phyloP scores from a whole-genome alignment of 148 eudicot genomes.

The Amaranthus cruentus region DNA sequence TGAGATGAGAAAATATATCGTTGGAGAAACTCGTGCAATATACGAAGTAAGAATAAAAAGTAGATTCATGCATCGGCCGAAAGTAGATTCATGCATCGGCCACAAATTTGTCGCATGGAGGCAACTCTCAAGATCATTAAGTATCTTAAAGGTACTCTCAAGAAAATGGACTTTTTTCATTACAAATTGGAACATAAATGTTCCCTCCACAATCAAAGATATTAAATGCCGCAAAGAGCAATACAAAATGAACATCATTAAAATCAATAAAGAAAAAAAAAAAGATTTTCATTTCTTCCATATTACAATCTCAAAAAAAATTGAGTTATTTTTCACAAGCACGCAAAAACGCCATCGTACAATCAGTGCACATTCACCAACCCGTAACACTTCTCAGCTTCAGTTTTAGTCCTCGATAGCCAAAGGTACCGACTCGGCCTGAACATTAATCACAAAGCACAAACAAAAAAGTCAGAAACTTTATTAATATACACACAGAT shows the following conservation, averaged over 20 bases:
- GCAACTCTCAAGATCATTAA: no score
- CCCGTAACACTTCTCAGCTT: background rate
- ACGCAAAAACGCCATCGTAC: slow-evolving; percentile 2
- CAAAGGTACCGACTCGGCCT: slow-evolving; percentile 91
- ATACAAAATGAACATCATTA: background rate
- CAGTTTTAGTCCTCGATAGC: slow-evolving; percentile 45
- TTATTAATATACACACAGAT: background rate
- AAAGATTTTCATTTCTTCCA: slow-evolving; percentile 12
- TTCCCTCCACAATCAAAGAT: slow-evolving; percentile 33
- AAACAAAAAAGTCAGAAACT: background rate
- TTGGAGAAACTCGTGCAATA: no score
- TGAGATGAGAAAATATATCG: no score
- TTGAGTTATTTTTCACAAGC: slow-evolving; percentile 27
- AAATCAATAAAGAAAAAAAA: background rate
- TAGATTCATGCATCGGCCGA: no score
- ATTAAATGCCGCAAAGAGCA: slow-evolving; percentile 21
- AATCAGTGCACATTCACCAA: slow-evolving; percentile 19
- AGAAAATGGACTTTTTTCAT: background rate
- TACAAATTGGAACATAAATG: slow-evolving; percentile 26
- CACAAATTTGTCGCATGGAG: no score
- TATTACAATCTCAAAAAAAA: slow-evolving; percentile 35
- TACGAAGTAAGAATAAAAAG: no score
- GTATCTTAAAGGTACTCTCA: no score
- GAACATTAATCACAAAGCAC: slow-evolving; percentile 5
- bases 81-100: no score